Base-by-base conservation (phyloP, 2,329 filamentous ascomycete genomes). In the Hypomyces perniciosus region DNA sequence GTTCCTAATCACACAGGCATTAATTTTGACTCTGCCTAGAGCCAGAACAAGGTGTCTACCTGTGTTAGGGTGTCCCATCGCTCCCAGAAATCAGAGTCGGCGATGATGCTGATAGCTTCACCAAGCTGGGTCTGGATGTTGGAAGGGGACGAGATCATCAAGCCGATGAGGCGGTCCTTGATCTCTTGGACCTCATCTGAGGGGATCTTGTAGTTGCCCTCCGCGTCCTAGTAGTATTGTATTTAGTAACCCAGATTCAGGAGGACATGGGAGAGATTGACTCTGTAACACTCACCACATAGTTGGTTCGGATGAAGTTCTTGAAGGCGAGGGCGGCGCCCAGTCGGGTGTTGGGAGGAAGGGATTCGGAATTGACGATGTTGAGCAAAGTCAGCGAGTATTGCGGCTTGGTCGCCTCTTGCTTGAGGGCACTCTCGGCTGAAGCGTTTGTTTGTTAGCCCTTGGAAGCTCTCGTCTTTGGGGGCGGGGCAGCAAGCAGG, bases 61-160 rank as follows among this genome's bases (percentile, higher is more conserved):
- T 88, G 82, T 29, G 95, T 91, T 54, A 99, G 78, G n/a, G 91
- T 96, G 64, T 97, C 88, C 93, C 93, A 99, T 63, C 87, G 80
- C 69, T 87, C 79, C 86, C 88, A 99, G 70, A 99, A 99, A 68
- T 99, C 93, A 59, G 91, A 97, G 71, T 97, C 92, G 54, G 93
- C 93, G 62, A 99, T 97, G 61, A 95, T 83, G 71, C 92, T 96
- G 68, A 97, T 95, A 56, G 93, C 91, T 66, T 97, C 93, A 59
- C 93, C 93, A 35, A 99, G 80, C 72, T 99, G 93, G 54, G 89
- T 84, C 72, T 97, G 95, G 57, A 99, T 87, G 54, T 83, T 86
- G 13, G 88, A 69, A 4, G 92, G 93, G 27, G 93, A 90, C 7
- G 86, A 84, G 62, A 96, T 95, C 93, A 99, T 99, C 61, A 99